Evolutionary conservation across 1,284 basidiomycete species (phyloP).

Genomic region (Sanguinoderma infundibulare): DNA sequence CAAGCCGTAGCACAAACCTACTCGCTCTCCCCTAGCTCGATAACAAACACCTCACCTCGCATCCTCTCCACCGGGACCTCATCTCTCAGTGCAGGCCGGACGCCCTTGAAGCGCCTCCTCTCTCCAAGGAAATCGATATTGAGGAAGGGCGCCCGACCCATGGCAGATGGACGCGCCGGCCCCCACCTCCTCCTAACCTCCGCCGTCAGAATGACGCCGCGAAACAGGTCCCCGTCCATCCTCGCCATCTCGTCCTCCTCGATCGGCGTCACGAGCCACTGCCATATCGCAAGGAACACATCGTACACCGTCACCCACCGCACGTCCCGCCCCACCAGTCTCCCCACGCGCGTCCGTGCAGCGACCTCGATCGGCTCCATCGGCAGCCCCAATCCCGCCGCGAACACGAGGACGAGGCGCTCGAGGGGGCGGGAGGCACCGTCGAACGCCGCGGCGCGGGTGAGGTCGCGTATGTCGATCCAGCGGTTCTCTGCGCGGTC

Average conservation of each 20-base stretch:
- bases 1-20: neutral
- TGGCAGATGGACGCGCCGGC: neutral
- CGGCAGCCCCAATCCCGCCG: neutral
- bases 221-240: neutral
- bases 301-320: conserved; percentile 17
- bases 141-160: conserved; percentile 8
- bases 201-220: neutral
- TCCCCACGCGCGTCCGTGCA: neutral
- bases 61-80: conserved; percentile 15
- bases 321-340: neutral
- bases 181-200: neutral
- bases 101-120: conserved; percentile 5
- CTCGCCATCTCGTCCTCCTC: conserved; percentile 1
- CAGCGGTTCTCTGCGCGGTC: neutral
- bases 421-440: neutral
- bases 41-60: conserved; percentile 14
- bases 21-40: conserved; percentile 3
- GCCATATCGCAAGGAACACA: conserved; percentile 16
- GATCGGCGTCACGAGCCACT: conserved; percentile 8
- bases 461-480: neutral
- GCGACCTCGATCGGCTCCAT: neutral
- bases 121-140: conserved; percentile 11
- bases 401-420: conserved; percentile 11
- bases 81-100: conserved; percentile 6
- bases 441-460: neutral